These are phyloP conservation scores for Phytophthora multivora DNA, from an alignment of 352 stramenopile genomes.

Conservation along the genomic window DNA sequence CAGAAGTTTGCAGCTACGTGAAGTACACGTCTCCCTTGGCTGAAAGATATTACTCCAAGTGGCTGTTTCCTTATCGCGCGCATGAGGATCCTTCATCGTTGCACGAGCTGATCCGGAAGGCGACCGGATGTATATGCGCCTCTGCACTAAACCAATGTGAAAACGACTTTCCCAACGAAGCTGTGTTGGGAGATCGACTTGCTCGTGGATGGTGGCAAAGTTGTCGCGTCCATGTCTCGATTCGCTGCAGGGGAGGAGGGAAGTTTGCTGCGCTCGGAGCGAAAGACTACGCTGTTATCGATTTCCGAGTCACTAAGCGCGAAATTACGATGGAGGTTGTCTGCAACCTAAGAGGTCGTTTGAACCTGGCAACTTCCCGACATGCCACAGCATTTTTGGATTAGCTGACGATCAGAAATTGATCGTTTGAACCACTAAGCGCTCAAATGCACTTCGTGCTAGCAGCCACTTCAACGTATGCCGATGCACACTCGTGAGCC, in stretches of 20 bases:
- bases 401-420: background rate
- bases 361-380: slow-evolving; percentile 8
- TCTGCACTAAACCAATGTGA: slow-evolving; percentile 1
- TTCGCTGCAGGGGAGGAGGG: background rate
- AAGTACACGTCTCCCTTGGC: slow-evolving; percentile 13
- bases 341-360: background rate
- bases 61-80: slow-evolving; percentile 2
- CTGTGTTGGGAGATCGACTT: slow-evolving; percentile 13
- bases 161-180: slow-evolving; percentile 18
- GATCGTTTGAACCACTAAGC: background rate
- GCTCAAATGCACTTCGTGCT: too few species aligned
- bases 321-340: background rate
- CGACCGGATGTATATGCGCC: slow-evolving; percentile 20
- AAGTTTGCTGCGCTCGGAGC: slow-evolving; percentile 7
- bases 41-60: slow-evolving; percentile 10
- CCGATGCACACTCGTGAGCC: too few species aligned
- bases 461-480: too few species aligned
- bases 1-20: background rate
- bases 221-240: slow-evolving; percentile 1
- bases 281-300: background rate
- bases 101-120: slow-evolving; percentile 18
- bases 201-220: slow-evolving; percentile 4
- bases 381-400: slow-evolving; percentile 4
- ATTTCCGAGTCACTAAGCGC: slow-evolving; percentile 11
- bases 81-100: slow-evolving; percentile 8